These are phyloP conservation scores for Mycena albidolilacea DNA, from an alignment of 768 basidiomycete genomes.

Conservation along the genomic window DNA sequence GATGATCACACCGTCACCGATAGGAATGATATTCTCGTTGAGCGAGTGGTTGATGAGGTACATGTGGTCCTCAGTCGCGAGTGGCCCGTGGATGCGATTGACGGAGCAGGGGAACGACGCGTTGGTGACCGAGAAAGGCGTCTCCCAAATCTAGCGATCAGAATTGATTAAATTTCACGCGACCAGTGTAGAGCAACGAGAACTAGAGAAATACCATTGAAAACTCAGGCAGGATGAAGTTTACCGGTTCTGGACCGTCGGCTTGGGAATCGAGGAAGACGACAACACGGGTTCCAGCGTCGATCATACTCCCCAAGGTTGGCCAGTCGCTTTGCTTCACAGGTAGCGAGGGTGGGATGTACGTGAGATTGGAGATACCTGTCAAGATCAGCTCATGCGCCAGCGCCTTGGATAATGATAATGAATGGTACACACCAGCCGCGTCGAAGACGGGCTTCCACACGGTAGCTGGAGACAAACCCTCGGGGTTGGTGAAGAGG, in stretches of 20 bases:
- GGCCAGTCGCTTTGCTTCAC: conserved; percentile 70
- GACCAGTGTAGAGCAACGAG: neutral
- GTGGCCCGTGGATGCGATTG: conserved; percentile 65
- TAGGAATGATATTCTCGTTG: conserved; percentile 59
- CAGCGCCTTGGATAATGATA: neutral
- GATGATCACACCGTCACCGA: conserved; percentile 54
- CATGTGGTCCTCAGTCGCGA: conserved; percentile 65
- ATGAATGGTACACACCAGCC: conserved; percentile 51
- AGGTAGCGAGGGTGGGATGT: conserved; percentile 64
- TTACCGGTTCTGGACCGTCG: conserved; percentile 51
- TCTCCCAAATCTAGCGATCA: conserved; percentile 66
- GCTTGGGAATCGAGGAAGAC: conserved; percentile 72
- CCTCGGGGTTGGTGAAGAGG: conserved; percentile 78
- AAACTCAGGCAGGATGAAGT: conserved; percentile 72
- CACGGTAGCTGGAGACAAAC: conserved; percentile 59
- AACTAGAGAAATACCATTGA: conserved; percentile 56
- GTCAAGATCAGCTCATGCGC: neutral
- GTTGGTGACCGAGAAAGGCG: conserved; percentile 67
- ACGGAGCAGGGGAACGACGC: conserved; percentile 67
- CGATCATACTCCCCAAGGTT: conserved; percentile 73
- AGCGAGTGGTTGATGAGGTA: conserved; percentile 74
- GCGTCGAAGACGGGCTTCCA: conserved; percentile 70
- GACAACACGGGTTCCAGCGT: conserved; percentile 70
- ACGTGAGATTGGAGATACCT: conserved; percentile 63
- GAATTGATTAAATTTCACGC: neutral